phyloP scores from a whole-genome alignment of 2,329 filamentous ascomycete genomes.

The Scedosporium aurantiacum region DNA sequence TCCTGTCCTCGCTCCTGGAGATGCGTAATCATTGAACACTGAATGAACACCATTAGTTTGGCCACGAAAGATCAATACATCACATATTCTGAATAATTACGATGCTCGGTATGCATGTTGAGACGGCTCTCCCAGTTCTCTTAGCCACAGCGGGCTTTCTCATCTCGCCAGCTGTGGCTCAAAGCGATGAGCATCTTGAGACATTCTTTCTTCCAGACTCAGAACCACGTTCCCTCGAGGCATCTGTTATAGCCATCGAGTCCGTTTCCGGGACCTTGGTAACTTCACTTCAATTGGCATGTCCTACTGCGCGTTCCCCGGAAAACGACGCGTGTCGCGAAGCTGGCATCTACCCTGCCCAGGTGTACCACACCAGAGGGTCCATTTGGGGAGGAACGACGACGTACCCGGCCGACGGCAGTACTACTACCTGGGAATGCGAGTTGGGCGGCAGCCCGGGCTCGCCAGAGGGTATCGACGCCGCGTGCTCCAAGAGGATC shows the following conservation, averaged over 20 bases:
- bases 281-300: constrained; percentile 7
- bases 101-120: too few species aligned
- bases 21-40: too few species aligned
- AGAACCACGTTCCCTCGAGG: constrained; percentile 10
- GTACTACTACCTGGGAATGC: constrained; percentile 11
- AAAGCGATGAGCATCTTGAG: not conserved
- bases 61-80: too few species aligned
- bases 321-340: constrained; percentile 12
- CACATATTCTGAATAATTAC: too few species aligned
- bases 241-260: constrained; percentile 6
- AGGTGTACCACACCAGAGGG: constrained; percentile 11
- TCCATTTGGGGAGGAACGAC: constrained; percentile 11
- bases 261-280: not conserved
- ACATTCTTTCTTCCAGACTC: constrained; percentile 5
- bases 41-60: too few species aligned
- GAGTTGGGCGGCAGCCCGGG: constrained; percentile 1
- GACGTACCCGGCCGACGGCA: constrained; percentile 9
- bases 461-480: not conserved
- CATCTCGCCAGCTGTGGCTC: not conserved
- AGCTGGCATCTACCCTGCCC: constrained; percentile 11
- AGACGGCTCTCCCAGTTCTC: not conserved
- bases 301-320: constrained; percentile 8
- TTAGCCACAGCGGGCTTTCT: not conserved
- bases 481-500: constrained; percentile 8
- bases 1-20: too few species aligned